Evolutionary conservation across 2,329 filamentous ascomycete species (phyloP).

Genomic region (Penicillium brasilianum): DNA sequence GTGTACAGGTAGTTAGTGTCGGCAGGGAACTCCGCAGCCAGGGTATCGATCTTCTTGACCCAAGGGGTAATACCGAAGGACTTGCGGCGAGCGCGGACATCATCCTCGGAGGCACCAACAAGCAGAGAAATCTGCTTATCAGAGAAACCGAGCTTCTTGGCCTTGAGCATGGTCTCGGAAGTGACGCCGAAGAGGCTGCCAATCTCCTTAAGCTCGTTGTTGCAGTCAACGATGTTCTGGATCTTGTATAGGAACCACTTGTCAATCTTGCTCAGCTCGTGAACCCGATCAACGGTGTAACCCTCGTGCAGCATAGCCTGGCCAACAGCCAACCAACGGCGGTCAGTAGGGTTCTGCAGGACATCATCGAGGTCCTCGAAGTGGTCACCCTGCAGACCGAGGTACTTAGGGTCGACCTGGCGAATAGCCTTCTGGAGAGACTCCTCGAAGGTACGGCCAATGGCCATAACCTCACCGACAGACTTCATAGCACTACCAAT

Average conservation of each 20-base stretch:
- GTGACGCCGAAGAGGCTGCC: constrained; percentile 83
- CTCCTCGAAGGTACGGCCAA: constrained; percentile 97
- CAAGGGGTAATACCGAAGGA: constrained; percentile 89
- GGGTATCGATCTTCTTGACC: constrained; percentile 98
- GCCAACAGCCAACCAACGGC: constrained; percentile 94
- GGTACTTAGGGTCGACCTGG: constrained; percentile 88
- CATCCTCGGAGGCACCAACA: constrained; percentile 83
- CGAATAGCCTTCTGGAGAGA: constrained; percentile 99
- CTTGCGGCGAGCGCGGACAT: constrained; percentile 83
- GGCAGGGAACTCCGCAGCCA: constrained; percentile 94
- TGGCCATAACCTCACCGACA: constrained; percentile 98
- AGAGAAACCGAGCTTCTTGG: constrained; percentile 98
- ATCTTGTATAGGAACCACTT: constrained; percentile 99
- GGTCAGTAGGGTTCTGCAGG: constrained; percentile 90
- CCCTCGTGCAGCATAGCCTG: constrained; percentile 97
- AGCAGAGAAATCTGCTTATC: constrained; percentile 92
- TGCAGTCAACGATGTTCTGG: constrained; percentile 93
- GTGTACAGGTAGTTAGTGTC: constrained; percentile 97
- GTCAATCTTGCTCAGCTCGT: constrained; percentile 97
- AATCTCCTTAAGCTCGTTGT: constrained; percentile 80
- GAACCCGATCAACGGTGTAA: constrained; percentile 89
- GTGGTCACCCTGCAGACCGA: constrained; percentile 93
- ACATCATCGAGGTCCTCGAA: constrained; percentile 92
- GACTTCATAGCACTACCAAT: constrained; percentile 99
- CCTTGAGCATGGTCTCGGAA: constrained; percentile 84